phyloP scores from a whole-genome alignment of 1,284 basidiomycete species.

The Fomitopsis schrenkii region DNA sequence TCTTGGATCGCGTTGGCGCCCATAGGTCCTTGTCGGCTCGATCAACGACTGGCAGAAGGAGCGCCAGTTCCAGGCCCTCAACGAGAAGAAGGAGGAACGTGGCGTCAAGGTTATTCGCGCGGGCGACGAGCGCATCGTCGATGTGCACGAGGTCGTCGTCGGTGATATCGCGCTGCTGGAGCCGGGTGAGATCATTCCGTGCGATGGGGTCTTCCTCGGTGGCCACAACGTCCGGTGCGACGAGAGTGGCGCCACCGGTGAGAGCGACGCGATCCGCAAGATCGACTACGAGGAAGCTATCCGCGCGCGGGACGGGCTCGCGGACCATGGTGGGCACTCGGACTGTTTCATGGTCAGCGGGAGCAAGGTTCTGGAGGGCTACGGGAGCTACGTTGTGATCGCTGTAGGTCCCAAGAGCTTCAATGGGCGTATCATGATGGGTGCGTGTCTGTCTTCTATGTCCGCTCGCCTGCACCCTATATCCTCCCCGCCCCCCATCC shows the following conservation, averaged over 20 bases:
- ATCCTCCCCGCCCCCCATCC: background rate
- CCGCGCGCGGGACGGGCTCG: slow-evolving; percentile 25
- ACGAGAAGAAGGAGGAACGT: slow-evolving; percentile 95
- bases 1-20: slow-evolving; percentile 2
- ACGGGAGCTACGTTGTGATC: slow-evolving; percentile 90
- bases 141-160: slow-evolving; percentile 89
- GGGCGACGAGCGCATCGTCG: slow-evolving; percentile 76
- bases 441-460: slow-evolving; percentile 40
- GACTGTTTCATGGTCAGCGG: slow-evolving; percentile 95
- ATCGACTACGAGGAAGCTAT: slow-evolving; percentile 21
- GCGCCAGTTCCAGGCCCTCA: slow-evolving; percentile 88
- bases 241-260: slow-evolving; percentile 94
- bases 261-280: slow-evolving; percentile 68
- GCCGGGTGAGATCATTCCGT: slow-evolving; percentile 94
- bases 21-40: slow-evolving; percentile 79
- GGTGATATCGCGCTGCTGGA: slow-evolving; percentile 92
- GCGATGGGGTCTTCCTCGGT: slow-evolving; percentile 90
- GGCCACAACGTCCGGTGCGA: slow-evolving; percentile 97
- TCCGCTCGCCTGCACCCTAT: background rate
- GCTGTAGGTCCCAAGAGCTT: slow-evolving; percentile 91
- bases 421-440: slow-evolving; percentile 96
- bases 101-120: slow-evolving; percentile 88
- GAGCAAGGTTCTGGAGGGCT: slow-evolving; percentile 93
- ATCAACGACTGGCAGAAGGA: slow-evolving; percentile 98
- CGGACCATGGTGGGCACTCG: slow-evolving; percentile 46